These are phyloP conservation scores for Xylaria multiplex DNA, from an alignment of 2,329 filamentous ascomycete species.

Conservation along the genomic window DNA sequence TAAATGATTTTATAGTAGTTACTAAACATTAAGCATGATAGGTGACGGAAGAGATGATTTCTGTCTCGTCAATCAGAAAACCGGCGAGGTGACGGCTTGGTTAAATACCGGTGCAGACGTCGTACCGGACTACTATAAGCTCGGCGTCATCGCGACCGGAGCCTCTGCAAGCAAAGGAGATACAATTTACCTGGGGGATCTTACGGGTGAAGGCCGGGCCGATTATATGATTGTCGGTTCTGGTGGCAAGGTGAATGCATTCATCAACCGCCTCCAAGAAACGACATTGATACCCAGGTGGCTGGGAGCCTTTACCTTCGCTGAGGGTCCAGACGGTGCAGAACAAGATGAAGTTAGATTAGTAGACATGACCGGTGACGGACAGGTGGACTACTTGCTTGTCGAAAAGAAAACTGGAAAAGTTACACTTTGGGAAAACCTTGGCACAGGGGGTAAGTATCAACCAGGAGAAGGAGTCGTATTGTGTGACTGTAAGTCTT, in stretches of 20 bases:
- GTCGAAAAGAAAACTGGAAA: constrained; percentile 3
- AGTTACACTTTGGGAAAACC: constrained; percentile 16
- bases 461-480: constrained; percentile 5
- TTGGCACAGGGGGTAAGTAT: constrained; percentile 3
- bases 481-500: constrained; percentile 3
- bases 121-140: constrained; percentile 3
- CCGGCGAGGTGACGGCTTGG: constrained; percentile 14
- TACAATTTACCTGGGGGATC: constrained; percentile 5
- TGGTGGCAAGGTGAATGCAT: constrained; percentile 2
- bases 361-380: constrained; percentile 18
- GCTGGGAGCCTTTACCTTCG: neutral
- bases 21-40: neutral
- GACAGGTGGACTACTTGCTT: constrained; percentile 13
- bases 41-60: constrained; percentile 21
- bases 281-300: constrained; percentile 1
- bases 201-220: constrained; percentile 15
- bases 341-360: constrained; percentile 11
- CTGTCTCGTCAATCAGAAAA: neutral
- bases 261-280: constrained; percentile 9
- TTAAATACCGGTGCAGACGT: constrained; percentile 9
- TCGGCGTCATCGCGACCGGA: constrained; percentile 7
- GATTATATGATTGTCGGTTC: constrained; percentile 17
- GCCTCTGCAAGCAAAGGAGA: neutral
- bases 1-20: neutral
- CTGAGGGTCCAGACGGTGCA: constrained; percentile 7